Base-by-base conservation (phyloP, 805 yeast genomes). In the Candida tibetensis region DNA sequence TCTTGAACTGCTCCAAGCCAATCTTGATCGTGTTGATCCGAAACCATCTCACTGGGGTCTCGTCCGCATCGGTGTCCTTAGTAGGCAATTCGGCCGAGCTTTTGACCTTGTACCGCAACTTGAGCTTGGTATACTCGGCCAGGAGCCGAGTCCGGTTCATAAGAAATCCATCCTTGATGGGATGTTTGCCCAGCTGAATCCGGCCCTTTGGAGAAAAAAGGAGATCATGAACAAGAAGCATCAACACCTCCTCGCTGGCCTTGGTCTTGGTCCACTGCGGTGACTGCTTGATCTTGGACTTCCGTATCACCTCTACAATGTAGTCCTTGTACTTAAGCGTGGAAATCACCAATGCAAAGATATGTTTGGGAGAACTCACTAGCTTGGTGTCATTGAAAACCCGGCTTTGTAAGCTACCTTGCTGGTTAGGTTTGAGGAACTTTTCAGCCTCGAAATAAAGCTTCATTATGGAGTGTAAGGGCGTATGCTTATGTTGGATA, bases 121-220 rank as follows among this genome's bases (percentile, higher is more conserved):
- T 86, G 53, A 88, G 65, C 53, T 85, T 86, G 16, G 79, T 84
- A 41, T 85, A 68, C 56, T 93, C 98, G 1, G 95, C 90, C 40
- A 79, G 80, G 34, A 91, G 66, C 48, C 98, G 69, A 0, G 95
- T 81, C 58, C 85, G 86, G 57, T 89, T 83, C 42, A 79, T 73
- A 39, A 93, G 64, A 4, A 93, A 70, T 9, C 85, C 83, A 34
- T 85, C 93, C 55, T 93, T 93, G 41, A 88, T 72, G 0, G 91
- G 85, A 44, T 83, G 88, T 52, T 89, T 90, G 5, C 95, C 95
- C 71, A 88, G 82, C 56, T 88, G 95, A 42, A 91, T 83, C 44
- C 96, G 66, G 8, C 95, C 93, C 18, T 79, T 72, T 46, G 79
- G 76, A 4, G 91, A 75, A 40, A 93, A 72, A 4, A 90, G 59